These are phyloP conservation scores for Uronychia setigera DNA, from an alignment of 73 alveolate species.

Conservation along the genomic window DNA sequence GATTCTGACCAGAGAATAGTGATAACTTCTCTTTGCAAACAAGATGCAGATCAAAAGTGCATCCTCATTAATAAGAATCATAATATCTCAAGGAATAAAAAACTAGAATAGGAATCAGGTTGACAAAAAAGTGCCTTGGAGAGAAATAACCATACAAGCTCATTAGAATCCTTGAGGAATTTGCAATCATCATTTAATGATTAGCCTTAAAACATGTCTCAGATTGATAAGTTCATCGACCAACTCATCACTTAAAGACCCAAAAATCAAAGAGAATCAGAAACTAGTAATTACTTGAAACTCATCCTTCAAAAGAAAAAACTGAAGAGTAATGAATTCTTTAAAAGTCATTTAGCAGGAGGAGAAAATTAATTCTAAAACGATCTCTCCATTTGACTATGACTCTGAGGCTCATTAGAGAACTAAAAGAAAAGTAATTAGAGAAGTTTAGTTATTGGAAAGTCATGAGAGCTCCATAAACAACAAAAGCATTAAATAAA, in stretches of 20 bases:
- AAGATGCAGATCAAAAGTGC: not conserved
- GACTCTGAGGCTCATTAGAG: not conserved
- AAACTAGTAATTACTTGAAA: not conserved
- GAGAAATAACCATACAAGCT: not conserved
- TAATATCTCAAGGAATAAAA: not conserved
- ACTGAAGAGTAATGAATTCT: not conserved
- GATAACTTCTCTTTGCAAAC: not conserved
- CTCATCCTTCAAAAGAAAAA: not conserved
- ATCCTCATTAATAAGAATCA: not conserved
- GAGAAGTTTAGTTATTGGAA: not conserved
- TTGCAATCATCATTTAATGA: not conserved
- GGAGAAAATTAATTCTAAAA: too few relatives aligned
- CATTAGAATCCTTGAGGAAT: not conserved
- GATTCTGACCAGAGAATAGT: too few relatives aligned
- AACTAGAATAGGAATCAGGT: not conserved
- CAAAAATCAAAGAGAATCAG: not conserved
- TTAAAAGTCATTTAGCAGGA: not conserved
- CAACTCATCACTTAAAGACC: not conserved
- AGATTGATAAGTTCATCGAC: not conserved
- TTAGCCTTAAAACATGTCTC: not conserved
- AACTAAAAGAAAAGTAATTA: not conserved
- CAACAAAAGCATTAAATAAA: not conserved
- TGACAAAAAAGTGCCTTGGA: not conserved
- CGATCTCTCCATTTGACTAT: not conserved
- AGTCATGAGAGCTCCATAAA: not conserved